Evolutionary conservation across 1,284 basidiomycete genomes (phyloP), one percentile per base, ranked within the genome.

Genomic region (Tylopilus orsonianus): DNA sequence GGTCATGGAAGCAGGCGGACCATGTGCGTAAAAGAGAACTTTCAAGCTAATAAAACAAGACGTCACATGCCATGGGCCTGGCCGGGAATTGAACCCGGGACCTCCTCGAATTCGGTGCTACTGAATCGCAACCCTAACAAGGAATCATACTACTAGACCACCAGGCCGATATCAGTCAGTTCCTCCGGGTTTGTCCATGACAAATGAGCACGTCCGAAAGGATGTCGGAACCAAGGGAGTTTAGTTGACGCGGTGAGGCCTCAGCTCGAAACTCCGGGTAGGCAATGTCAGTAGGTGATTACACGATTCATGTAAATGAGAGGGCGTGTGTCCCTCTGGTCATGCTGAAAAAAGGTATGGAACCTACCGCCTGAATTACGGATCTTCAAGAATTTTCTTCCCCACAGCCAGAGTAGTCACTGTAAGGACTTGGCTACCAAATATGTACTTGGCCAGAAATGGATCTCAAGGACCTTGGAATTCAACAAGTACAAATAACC

Each of bases 11-110:
- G 39, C 30, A 19, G 27, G 27, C 13, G 20, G 24, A 38, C 33
- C 14, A 30, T n/a, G 33, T 30, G 29, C 16, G 36, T 35, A 44
- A 54, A 56, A 46, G 48, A 50, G 32, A 45, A 44, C 9, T 12
- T 9, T 19, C 5, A 16, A n/a, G 14, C 4, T 0, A 30, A 16
- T 34, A 57, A 49, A 37, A 46, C 48, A 46, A 48, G 39, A 33
- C 5, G 49, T 18, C 5, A 22, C 22, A 24, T 39, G 20, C 13
- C 30, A n/a, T 30, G 82, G 83, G 81, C 83, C 81, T 85, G 77
- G 79, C 82, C 79, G 81, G 82, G 83, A 85, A 85, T 85, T 85
- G 84, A 86, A 85, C 84, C 83, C 81, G 79, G 83, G 83, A 86
- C 83, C 83, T 85, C 83, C 81, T 85, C 82, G 83, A 84, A 53